A percentile compares a stretch with the other conserved stretches of the same genome.
Evolutionary conservation across 306 rosid species (phyloP).

Genomic region (Leucaena leucocephala): DNA sequence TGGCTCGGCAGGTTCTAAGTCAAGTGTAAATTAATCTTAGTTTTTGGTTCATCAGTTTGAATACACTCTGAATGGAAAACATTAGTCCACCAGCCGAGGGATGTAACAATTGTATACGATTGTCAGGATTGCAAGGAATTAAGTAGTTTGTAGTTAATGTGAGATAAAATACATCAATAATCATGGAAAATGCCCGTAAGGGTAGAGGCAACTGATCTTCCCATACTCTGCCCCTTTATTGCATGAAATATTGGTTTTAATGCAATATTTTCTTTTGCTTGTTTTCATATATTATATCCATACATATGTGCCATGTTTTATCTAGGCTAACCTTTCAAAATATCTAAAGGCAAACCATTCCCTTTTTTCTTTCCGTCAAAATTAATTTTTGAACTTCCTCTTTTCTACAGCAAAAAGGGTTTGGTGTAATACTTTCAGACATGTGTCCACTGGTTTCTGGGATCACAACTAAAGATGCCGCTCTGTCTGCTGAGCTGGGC

Average conservation of each 20-base stretch:
- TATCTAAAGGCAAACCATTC: background rate
- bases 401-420: conserved; percentile 60
- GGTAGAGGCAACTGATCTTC: background rate
- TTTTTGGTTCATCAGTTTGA: background rate
- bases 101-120: background rate
- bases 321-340: background rate
- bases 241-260: background rate
- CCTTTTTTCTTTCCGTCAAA: background rate
- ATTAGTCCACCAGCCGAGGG: background rate
- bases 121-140: background rate
- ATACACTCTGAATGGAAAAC: background rate
- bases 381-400: conserved; percentile 21
- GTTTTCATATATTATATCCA: background rate
- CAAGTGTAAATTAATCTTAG: background rate
- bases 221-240: background rate
- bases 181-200: background rate
- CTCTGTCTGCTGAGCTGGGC: conserved; percentile 80
- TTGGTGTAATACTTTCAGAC: conserved; percentile 80
- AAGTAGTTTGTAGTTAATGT: background rate
- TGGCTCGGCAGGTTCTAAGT: background rate
- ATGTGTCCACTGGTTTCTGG: conserved; percentile 95
- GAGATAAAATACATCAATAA: background rate
- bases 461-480: conserved; percentile 78
- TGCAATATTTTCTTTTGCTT: background rate
- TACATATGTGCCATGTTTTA: background rate